phyloP scores from a whole-genome alignment of 306 rosid genomes.

The Glycine latifolia region DNA sequence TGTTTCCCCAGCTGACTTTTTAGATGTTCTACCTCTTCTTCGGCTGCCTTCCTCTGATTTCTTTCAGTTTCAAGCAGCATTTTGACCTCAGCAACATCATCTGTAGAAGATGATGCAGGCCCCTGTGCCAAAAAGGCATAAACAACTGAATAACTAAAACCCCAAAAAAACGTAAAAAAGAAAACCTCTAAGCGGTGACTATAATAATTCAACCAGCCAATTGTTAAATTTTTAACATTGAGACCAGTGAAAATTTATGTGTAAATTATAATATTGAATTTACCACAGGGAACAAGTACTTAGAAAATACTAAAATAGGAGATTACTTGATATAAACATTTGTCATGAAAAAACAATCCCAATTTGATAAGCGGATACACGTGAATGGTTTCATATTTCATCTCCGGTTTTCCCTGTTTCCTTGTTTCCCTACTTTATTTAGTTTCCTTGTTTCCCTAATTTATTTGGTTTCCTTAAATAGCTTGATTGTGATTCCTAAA shows the following conservation, averaged over 20 bases:
- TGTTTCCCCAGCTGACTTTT: conserved; percentile 61
- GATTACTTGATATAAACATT: not conserved
- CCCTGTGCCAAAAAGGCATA: conserved; percentile 56
- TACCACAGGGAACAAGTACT: not conserved
- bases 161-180: not conserved
- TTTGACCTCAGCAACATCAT: conserved; percentile 67
- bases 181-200: not conserved
- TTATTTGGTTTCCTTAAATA: too few relatives aligned
- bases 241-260: conserved; percentile 36
- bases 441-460: too few relatives aligned
- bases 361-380: not conserved
- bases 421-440: too few relatives aligned
- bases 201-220: conserved; percentile 10
- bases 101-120: conserved; percentile 53
- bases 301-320: conserved; percentile 25
- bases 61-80: conserved; percentile 75
- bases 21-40: conserved; percentile 72
- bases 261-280: conserved; percentile 28
- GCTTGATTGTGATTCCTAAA: too few relatives aligned
- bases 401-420: too few relatives aligned
- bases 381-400: too few relatives aligned
- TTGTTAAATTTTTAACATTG: conserved; percentile 6
- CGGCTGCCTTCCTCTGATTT: conserved; percentile 68
- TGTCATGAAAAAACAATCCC: not conserved
- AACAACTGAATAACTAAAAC: conserved; percentile 4